Conservation (phyloP, 768 basidiomycete species). For the Cystobasidiopsis lactophilus region DNA sequence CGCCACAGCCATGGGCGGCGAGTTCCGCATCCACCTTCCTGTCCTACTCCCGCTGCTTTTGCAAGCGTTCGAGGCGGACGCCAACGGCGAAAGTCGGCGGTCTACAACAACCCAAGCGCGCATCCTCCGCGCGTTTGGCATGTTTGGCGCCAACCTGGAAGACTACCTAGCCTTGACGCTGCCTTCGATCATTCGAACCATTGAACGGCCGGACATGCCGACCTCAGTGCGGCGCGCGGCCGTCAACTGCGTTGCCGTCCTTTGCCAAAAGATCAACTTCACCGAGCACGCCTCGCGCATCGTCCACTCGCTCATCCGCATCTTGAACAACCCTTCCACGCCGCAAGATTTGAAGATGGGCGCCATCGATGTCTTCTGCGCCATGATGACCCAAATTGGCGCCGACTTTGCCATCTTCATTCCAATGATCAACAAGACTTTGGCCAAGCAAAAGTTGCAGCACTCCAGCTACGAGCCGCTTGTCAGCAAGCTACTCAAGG, state of each 20-base stretch:
- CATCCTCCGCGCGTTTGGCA: slow-evolving; percentile 80
- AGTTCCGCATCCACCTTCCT: slow-evolving; percentile 89
- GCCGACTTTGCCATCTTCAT: slow-evolving; percentile 96
- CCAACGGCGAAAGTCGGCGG: slow-evolving; percentile 41
- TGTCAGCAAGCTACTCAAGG: slow-evolving; percentile 67
- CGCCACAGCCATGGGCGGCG: slow-evolving; percentile 80
- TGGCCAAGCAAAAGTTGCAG: slow-evolving; percentile 49
- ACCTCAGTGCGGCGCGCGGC: slow-evolving; percentile 62
- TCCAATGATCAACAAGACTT: slow-evolving; percentile 84
- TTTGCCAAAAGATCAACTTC: slow-evolving; percentile 84
- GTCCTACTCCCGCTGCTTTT: slow-evolving; percentile 70
- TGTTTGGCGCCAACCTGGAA: slow-evolving; percentile 88
- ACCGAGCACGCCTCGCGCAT: slow-evolving; percentile 93
- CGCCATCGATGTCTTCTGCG: slow-evolving; percentile 82
- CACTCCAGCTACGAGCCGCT: slow-evolving; percentile 72
- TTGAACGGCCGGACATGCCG: slow-evolving; percentile 57
- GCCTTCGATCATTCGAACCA: slow-evolving; percentile 75
- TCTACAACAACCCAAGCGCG: slow-evolving; percentile 29
- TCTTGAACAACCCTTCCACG: slow-evolving; percentile 37
- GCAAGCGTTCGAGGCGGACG: slow-evolving; percentile 73
- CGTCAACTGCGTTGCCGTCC: slow-evolving; percentile 68
- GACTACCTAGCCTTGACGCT: slow-evolving; percentile 94
- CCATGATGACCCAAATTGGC: slow-evolving; percentile 75
- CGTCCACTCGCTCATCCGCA: slow-evolving; percentile 79
- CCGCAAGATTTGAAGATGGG: slow-evolving; percentile 47